Evolutionary conservation across 768 basidiomycete species (phyloP).

Genomic region (Hemileccinum impolitum): DNA sequence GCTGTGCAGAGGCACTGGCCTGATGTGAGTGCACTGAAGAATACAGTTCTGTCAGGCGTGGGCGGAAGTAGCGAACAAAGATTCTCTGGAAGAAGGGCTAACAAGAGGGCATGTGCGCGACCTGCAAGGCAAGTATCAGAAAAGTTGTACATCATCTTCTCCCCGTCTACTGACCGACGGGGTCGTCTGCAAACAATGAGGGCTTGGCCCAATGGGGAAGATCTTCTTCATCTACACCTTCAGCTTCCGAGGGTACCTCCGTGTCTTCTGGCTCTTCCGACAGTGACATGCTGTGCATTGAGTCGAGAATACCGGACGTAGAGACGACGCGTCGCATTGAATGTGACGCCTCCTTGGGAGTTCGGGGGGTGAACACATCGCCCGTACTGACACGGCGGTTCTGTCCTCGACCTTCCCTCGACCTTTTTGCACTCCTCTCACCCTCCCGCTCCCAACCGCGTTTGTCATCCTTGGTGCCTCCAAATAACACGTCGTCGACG

Average conservation of each 20-base stretch:
- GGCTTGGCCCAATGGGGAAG: conserved; percentile 78
- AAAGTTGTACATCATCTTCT: neutral
- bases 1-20: conserved; percentile 79
- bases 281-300: conserved; percentile 47
- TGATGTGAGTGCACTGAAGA: conserved; percentile 60
- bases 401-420: conserved; percentile 38
- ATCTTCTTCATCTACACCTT: conserved; percentile 62
- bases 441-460: conserved; percentile 48
- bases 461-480: conserved; percentile 46
- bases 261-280: conserved; percentile 58
- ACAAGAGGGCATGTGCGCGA: conserved; percentile 61
- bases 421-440: conserved; percentile 44
- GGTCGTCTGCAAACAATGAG: conserved; percentile 49
- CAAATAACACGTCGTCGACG: conserved; percentile 80
- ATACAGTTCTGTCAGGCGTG: conserved; percentile 31
- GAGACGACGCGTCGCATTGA: conserved; percentile 53
- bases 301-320: conserved; percentile 49
- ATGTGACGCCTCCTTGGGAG: conserved; percentile 17
- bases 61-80: conserved; percentile 42
- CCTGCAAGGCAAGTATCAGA: conserved; percentile 37
- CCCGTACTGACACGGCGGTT: conserved; percentile 30
- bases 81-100: conserved; percentile 53
- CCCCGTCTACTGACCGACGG: conserved; percentile 48
- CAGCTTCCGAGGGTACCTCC: conserved; percentile 39
- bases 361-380: conserved; percentile 25